Evolutionary conservation across 495 filamentous ascomycete species (phyloP), one percentile per base, ranked within the genome.

Genomic region (Jackrogersella minutella): DNA sequence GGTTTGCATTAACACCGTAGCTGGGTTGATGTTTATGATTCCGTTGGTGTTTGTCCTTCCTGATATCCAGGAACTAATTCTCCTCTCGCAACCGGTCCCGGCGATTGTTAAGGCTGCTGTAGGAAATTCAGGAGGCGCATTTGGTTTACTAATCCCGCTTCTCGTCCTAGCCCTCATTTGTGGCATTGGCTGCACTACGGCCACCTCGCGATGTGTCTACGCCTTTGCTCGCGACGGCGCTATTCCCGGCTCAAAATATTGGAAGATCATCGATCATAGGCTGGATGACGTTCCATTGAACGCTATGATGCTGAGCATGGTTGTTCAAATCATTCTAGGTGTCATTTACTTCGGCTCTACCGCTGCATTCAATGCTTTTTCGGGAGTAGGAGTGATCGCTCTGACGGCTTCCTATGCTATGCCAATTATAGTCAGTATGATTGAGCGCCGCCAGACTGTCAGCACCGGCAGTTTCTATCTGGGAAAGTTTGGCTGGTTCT

Each of bases 141-240:
- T 85, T 44, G 81, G 58, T 13, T 66, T 85, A 13, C 72, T 82
- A 8, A 68, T 84, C 14, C 80, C 81, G 28, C 68, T 85, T 54
- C 76, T 85, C 66, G 79, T 82, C 37, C 63, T 82, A 30, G 78
- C 74, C 21, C 59, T 89, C 62, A 85, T 89, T 66, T 88, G 86
- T 69, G 85, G 84, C 9, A 85, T 85, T 19, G 87, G 84, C 37
- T 86, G 86, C 66, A 88, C 85, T 5, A 84, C 84, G 3, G 87
- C 85, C 14, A 78, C 86, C 2, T 86, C 84, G 0, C 83, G 87
- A 17, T 78, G 81, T 50, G 85, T 86, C 36, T 90, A 84, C 79
- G 87, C 86, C 0, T 85, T 87, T 51, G 80, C 86, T 16, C 81
- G 87, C 24, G 87, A 90, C 66, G 81, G 79, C 24, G 82, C 80